These are phyloP conservation scores for Pythium dissotocum DNA, from an alignment of 352 stramenopile species.

Conservation along the genomic window DNA sequence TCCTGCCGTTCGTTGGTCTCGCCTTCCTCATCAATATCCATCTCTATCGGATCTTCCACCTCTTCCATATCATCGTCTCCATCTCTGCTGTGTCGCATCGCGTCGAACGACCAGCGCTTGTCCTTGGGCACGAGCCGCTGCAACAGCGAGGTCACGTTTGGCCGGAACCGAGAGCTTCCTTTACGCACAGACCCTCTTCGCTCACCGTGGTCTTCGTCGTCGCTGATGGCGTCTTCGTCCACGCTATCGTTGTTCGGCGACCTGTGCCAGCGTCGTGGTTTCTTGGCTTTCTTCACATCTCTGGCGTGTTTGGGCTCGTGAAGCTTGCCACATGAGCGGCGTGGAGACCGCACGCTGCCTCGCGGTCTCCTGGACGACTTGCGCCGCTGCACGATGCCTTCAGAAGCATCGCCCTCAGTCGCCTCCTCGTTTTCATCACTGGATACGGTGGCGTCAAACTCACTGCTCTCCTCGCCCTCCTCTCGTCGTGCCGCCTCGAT, in stretches of 20 bases:
- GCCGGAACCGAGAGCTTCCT: conserved; percentile 6
- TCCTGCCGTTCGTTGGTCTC: not conserved
- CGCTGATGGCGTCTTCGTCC: not conserved
- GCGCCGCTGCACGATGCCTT: not conserved
- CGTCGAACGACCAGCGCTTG: not conserved
- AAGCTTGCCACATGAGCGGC: not conserved
- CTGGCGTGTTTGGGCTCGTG: not conserved
- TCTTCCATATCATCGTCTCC: not conserved
- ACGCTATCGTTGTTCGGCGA: not conserved
- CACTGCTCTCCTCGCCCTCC: not conserved
- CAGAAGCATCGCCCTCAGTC: not conserved
- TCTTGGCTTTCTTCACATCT: not conserved
- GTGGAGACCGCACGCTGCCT: not conserved
- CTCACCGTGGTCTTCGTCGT: not conserved
- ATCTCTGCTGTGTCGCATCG: not conserved
- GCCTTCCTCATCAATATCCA: not conserved
- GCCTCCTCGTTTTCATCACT: not conserved
- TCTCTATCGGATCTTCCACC: not conserved
- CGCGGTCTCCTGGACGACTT: not conserved
- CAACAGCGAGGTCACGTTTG: conserved; percentile 14
- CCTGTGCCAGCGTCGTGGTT: not conserved
- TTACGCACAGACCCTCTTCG: not conserved
- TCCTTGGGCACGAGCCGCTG: conserved; percentile 19
- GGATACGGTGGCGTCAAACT: not conserved
- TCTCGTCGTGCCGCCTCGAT: not conserved